Evolutionary conservation across 148 eudicot species (phyloP), one percentile per base, ranked within the genome.

Genomic region (Nepenthes gracilis): DNA sequence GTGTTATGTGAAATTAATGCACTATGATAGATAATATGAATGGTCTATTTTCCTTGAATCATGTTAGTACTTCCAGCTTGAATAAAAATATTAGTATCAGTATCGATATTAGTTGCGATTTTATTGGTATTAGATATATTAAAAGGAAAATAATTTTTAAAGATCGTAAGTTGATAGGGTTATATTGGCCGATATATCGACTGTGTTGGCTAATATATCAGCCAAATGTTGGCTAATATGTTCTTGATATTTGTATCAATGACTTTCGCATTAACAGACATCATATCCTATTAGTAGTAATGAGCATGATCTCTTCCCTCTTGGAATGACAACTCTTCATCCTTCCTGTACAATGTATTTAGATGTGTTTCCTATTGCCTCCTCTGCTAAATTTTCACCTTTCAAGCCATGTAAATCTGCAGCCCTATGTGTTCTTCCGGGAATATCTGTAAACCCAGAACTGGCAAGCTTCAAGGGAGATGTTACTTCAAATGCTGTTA

Each of bases 381-480:
- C 82, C 37, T 57, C 64, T 55, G 65, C 61, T 33, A 65, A 69
- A 40, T 67, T 14, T 33, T 65, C 78, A 1, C 53, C 68, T 38
- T 34, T 65, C 14, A 63, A 69, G 47, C 33, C 68, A 7, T 66
- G 63, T 63, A 72, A 65, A 62, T 58, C 58, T 55, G 55, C 4
- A 50, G 36, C 23, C 59, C 36, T 68, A 74, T 65, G 51, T 71
- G 35, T 7, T 40, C 43, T 40, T 40, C 43, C 7, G 3, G 43
- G 7, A 40, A 3, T 7, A 2, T 40, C 43, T 40, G n/a, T n/a
- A n/a, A n/a, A n/a, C n/a, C n/a, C n/a, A n/a, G n/a, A n/a, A n/a
- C n/a, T n/a, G n/a, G 67, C 59, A 47, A 54, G 70, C 49, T 61
- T 48, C 52, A 73, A 48, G 38, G 74, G 68, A 43, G 48, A 59